Base-by-base conservation (phyloP, 768 basidiomycete genomes). In the Termitomyces titanicus region DNA sequence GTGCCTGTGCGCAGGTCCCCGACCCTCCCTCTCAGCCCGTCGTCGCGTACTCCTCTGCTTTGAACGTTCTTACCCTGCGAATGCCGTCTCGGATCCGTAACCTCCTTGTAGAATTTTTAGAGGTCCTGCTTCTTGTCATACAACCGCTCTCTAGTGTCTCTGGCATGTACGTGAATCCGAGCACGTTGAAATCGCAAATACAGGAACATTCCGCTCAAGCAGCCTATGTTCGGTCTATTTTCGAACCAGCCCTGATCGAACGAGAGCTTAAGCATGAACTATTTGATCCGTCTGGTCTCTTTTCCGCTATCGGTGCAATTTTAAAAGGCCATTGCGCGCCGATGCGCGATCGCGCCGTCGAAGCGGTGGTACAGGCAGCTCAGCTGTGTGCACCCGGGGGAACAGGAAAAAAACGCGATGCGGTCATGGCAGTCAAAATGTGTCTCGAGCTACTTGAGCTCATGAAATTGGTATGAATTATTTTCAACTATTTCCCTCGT, bases 251-350 rank as follows among this genome's bases (percentile, higher is more conserved):
- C 18, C 79, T 92, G 56, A 89, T 96, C 57, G 81, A 87, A 65
- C 88, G 90, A 68, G 91, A 95, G 72, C 81, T 94, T 61, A 79
- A 76, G 51, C 86, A 86, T 59, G 79, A 81, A 33, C 72, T 90
- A 9, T 93, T 92, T 66, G 90, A 94, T 72, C 84, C 90, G 24
- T 81, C 84, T 7, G 84, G 84, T 10, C 78, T 95, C 45, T 93
- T 96, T 72, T 67, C 77, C 44, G 83, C 85, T 56, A 85, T 97
- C 56, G 93, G 92, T 13, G 77, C 82, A 58, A 88, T 88, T 17
- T 79, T 96, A 58, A 92, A 95, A 69, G 83, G 84, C 34, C 94
- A 97, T 63, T 96, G 94, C 59, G 94, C 94, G 6, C 94, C 94
- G 13, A 94, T 96, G 86, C 78, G 94, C 34, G 94, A 97, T 70